Evolutionary conservation across 352 stramenopile genomes (phyloP).

Genomic region (Phytophthora ohioensis): DNA sequence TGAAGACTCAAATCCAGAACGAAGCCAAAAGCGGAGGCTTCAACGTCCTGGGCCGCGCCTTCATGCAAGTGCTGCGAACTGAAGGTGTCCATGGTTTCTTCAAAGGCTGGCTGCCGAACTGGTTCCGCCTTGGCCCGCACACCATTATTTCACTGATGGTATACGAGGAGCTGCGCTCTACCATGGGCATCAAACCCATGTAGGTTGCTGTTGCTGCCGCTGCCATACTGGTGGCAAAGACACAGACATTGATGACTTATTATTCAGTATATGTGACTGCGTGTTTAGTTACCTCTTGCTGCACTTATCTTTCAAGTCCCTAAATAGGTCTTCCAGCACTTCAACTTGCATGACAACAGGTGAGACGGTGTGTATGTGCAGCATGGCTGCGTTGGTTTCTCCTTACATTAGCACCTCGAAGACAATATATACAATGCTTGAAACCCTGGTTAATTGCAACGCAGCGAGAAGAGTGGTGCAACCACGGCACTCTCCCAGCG

Average conservation of each 20-base stretch:
- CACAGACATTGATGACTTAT: constrained; percentile 1
- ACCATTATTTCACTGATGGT: constrained; percentile 84
- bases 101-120: constrained; percentile 81
- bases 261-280: constrained; percentile 1
- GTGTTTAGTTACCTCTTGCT: background rate
- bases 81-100: constrained; percentile 75
- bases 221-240: background rate
- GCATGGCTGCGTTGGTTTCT: background rate
- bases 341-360: background rate
- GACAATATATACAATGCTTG: background rate
- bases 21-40: constrained; percentile 46
- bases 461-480: constrained; percentile 55
- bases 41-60: constrained; percentile 59
- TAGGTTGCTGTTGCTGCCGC: constrained; percentile 28
- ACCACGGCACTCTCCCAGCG: constrained; percentile 55
- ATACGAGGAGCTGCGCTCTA: constrained; percentile 70
- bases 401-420: background rate
- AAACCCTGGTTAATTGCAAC: constrained; percentile 33
- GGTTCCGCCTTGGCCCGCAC: constrained; percentile 74
- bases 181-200: constrained; percentile 63
- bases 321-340: background rate
- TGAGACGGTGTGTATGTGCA: background rate
- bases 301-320: no score
- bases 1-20: constrained; percentile 91
- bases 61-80: constrained; percentile 59